phyloP scores from a whole-genome alignment of 805 yeast species.

The Lipomyces starkeyi region DNA sequence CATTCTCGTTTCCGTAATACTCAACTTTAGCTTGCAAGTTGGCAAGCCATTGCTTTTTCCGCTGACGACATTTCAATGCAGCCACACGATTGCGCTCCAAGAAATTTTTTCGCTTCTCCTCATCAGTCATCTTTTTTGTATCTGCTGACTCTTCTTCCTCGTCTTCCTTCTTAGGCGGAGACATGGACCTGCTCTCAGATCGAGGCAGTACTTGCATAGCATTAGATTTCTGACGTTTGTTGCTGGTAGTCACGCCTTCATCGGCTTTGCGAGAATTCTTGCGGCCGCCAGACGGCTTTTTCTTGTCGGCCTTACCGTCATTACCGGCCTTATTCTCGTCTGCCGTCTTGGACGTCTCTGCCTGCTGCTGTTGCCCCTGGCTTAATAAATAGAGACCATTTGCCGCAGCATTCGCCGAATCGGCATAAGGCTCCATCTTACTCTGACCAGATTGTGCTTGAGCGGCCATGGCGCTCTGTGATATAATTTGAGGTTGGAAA shows the following conservation, averaged over 20 bases:
- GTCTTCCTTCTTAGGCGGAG: conserved; percentile 14
- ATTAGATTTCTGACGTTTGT: conserved; percentile 11
- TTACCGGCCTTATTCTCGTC: conserved; percentile 12
- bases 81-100: conserved; percentile 93
- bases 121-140: conserved; percentile 57
- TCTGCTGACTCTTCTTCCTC: conserved; percentile 13
- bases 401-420: conserved; percentile 42
- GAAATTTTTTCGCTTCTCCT: conserved; percentile 75
- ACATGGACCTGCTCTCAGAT: conserved; percentile 3
- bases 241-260: not conserved
- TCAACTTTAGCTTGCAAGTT: conserved; percentile 81
- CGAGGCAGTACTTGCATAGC: not conserved
- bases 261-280: conserved; percentile 12
- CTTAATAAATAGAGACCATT: conserved; percentile 46
- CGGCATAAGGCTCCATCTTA: conserved; percentile 24
- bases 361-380: conserved; percentile 40
- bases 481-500: conserved; percentile 11
- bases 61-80: conserved; percentile 91
- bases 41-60: conserved; percentile 86
- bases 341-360: conserved; percentile 34
- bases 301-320: conserved; percentile 7
- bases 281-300: conserved; percentile 13
- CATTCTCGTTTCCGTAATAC: conserved; percentile 72
- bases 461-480: conserved; percentile 4
- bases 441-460: conserved; percentile 3